Conservation (phyloP, 2,329 filamentous ascomycete genomes). For the Pestalotiopsis sp. region DNA sequence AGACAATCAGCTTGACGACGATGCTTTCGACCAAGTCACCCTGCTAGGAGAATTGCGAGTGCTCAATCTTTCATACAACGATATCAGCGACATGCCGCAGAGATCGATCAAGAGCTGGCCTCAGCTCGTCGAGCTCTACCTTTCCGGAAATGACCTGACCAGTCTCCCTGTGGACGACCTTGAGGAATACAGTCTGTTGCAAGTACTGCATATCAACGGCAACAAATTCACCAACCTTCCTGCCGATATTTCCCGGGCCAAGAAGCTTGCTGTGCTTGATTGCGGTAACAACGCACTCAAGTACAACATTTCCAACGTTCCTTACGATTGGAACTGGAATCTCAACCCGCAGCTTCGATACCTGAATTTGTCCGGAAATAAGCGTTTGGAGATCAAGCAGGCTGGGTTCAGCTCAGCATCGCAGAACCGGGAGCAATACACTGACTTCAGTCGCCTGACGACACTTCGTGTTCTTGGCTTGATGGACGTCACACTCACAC, state of each 20-base stretch:
- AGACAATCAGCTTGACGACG: constrained; percentile 92
- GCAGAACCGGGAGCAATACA: constrained; percentile 71
- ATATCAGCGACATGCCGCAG: constrained; percentile 88
- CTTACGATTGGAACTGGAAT: constrained; percentile 99
- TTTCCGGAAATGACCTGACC: constrained; percentile 93
- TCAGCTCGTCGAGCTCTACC: constrained; percentile 85
- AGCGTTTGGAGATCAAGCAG: constrained; percentile 86
- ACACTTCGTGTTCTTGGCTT: constrained; percentile 88
- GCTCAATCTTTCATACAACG: constrained; percentile 93
- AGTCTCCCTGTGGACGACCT: constrained; percentile 91
- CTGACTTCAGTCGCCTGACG: constrained; percentile 83
- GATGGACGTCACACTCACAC: constrained; percentile 97
- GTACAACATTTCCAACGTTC: constrained; percentile 99
- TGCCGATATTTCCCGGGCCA: constrained; percentile 91
- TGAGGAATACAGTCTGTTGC: constrained; percentile 84
- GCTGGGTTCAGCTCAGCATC: constrained; percentile 56
- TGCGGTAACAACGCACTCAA: constrained; percentile 94
- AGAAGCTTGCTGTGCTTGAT: constrained; percentile 88
- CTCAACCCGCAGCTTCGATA: constrained; percentile 95
- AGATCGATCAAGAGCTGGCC: constrained; percentile 88
- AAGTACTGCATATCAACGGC: constrained; percentile 91
- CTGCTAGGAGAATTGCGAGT: constrained; percentile 82
- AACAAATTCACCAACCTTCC: constrained; percentile 98
- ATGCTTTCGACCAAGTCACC: constrained; percentile 90
- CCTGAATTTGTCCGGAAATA: constrained; percentile 95